Evolutionary conservation across 495 filamentous ascomycete species (phyloP), one percentile per base, ranked within the genome.

Genomic region (Lentithecium fluviatile): DNA sequence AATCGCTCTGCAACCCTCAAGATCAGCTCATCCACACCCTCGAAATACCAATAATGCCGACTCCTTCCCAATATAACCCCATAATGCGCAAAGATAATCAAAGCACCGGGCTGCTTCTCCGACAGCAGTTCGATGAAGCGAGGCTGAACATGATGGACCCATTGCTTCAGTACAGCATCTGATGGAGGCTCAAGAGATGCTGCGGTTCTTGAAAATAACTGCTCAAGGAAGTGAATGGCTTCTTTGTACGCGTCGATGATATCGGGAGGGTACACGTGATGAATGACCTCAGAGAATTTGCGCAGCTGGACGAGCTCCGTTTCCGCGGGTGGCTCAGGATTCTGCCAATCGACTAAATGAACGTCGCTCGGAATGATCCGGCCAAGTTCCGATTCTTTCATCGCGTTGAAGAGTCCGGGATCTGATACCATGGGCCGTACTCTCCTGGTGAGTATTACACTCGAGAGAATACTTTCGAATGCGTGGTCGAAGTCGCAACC

Each of bases 71-170:
- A 29, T 6, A 65, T 49, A 12, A 65, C 62, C 6, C 34, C 56
- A 40, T 60, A 65, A 56, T 65, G 56, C 8, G 62, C 56, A 32
- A 65, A 60, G 17, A 65, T 65, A 19, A 65, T 48, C 49, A 65
- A 40, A 15, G 62, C 62, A 2, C 56, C 62, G 13, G 62, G 62
- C 26, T 65, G 62, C 32, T 34, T 54, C 21, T 59, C 51, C 13
- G 56, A 55, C 21, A 65, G 24, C 12, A 65, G 34, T 15, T 65
- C 62, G 40, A 65, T 37, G 45, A 65, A 65, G 15, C 53, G 48
- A 12, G 62, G 36, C 1, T 48, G 12, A 20, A 65, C 19, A 6
- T 23, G 32, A 45, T 55, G 50, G 19, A 42, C 13, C 56, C 56
- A 65, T 26, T 60, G 38, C 25, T 60, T 65, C 7, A 60, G 17